A percentile compares a stretch with the other conserved stretches of the same genome.
phyloP scores from a whole-genome alignment of 2,329 filamentous ascomycete genomes.

The Phaeosphaeriaceae sp. region DNA sequence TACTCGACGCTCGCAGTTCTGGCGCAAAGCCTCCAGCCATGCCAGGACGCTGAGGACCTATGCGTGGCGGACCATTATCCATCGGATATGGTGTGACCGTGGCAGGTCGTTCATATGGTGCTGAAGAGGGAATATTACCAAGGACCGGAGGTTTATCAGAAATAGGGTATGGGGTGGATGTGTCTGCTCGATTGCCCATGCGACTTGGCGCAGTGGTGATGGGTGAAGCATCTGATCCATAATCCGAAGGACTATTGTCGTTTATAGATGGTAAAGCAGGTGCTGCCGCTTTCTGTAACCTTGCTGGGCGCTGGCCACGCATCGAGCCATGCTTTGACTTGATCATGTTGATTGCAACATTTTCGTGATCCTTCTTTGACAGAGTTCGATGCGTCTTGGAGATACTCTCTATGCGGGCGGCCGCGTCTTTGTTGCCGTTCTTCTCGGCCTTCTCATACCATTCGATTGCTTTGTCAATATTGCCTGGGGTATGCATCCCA shows the following conservation, averaged over 20 bases:
- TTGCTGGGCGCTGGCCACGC: conserved; percentile 54
- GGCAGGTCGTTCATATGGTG: conserved; percentile 52
- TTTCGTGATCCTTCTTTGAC: conserved; percentile 90
- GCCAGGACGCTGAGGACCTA: conserved; percentile 35
- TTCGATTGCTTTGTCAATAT: conserved; percentile 77
- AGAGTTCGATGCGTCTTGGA: conserved; percentile 76
- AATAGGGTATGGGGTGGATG: conserved; percentile 52
- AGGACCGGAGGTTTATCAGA: conserved; percentile 51
- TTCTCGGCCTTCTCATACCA: conserved; percentile 93
- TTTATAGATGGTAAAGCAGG: conserved; percentile 49
- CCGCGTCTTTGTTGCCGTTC: conserved; percentile 90
- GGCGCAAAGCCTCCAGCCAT: conserved; percentile 52
- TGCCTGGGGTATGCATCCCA: conserved; percentile 86
- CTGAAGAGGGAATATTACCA: conserved; percentile 21
- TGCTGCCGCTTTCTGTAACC: conserved; percentile 48
- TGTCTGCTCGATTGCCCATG: conserved; percentile 40
- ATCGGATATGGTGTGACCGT: conserved; percentile 73
- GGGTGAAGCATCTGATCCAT: conserved; percentile 34
- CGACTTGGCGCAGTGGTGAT: conserved; percentile 27
- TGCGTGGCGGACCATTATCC: conserved; percentile 66
- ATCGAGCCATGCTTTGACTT: conserved; percentile 63
- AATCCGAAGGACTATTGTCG: conserved; percentile 47
- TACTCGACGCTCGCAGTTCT: conserved; percentile 57
- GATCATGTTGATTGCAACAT: conserved; percentile 85
- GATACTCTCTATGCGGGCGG: conserved; percentile 81